Percentiles rank a stretch among this genome's conserved stretches.
Conservation (phyloP, 352 stramenopile genomes). For the Globisporangium spinosum region DNA sequence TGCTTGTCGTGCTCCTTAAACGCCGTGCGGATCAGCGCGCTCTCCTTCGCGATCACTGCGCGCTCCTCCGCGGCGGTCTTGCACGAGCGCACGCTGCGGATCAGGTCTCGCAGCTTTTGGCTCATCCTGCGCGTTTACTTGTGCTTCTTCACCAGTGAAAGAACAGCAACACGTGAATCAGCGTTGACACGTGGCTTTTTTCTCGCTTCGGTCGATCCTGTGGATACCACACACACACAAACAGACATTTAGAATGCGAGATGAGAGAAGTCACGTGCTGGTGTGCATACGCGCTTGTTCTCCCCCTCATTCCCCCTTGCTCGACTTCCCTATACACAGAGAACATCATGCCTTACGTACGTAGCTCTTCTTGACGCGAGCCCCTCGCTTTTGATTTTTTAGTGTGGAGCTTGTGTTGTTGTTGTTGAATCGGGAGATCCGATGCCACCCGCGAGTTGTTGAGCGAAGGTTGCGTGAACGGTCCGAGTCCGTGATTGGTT, state of each 20-base stretch:
- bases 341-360: conserved; percentile 1
- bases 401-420: conserved; percentile 1
- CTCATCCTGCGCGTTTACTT: conserved; percentile 77
- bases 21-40: conserved; percentile 97
- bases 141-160: background rate
- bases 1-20: conserved; percentile 98
- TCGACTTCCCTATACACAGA: background rate
- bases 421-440: conserved; percentile 13
- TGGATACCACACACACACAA: background rate
- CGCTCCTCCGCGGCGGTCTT: conserved; percentile 99
- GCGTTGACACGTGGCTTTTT: conserved; percentile 6
- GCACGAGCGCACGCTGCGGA: conserved; percentile 96
- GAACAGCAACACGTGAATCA: background rate
- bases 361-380: conserved; percentile 5
- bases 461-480: conserved; percentile 12
- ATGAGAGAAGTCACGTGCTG: background rate
- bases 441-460: background rate
- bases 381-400: conserved; percentile 3
- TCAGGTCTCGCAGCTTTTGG: conserved; percentile 97
- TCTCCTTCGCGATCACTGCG: conserved; percentile 98
- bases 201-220: background rate
- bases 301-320: no score
- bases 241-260: background rate
- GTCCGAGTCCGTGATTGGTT: no score
- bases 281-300: background rate